Conservation (phyloP, 2,329 filamentous ascomycete genomes). For the Scedosporium dehoogii region DNA sequence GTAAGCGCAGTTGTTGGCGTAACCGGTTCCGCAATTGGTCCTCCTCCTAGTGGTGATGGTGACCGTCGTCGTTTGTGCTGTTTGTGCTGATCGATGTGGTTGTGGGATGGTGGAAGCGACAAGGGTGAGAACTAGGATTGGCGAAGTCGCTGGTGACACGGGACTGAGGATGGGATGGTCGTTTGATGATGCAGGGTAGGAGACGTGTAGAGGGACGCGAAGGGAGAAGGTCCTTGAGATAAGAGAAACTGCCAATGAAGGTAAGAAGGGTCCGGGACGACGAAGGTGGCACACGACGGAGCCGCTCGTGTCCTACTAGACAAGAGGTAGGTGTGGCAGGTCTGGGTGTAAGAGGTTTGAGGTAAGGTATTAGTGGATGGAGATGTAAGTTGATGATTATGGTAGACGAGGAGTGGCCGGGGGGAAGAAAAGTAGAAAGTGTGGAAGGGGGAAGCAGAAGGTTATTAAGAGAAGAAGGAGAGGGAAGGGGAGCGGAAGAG, state of each 20-base stretch:
- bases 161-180: not conserved
- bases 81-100: not conserved
- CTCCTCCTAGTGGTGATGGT: not conserved
- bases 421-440: conserved; percentile 14
- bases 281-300: not conserved
- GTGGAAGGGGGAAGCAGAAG: conserved; percentile 14
- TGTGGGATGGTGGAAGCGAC: not conserved
- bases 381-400: not conserved
- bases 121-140: not conserved
- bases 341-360: conserved; percentile 1
- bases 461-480: conserved; percentile 10
- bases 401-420: not conserved
- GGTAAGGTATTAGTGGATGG: not conserved
- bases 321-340: not conserved
- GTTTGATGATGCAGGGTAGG: not conserved
- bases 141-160: not conserved
- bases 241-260: not conserved
- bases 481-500: conserved; percentile 11
- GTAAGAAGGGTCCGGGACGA: not conserved
- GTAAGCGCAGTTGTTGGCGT: not conserved
- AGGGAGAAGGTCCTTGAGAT: not conserved
- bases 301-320: conserved; percentile 1
- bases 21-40: not conserved
- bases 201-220: not conserved
- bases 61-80: not conserved